Evolutionary conservation across 257 asterid species (phyloP).

Genomic region (Solanum peruvianum): DNA sequence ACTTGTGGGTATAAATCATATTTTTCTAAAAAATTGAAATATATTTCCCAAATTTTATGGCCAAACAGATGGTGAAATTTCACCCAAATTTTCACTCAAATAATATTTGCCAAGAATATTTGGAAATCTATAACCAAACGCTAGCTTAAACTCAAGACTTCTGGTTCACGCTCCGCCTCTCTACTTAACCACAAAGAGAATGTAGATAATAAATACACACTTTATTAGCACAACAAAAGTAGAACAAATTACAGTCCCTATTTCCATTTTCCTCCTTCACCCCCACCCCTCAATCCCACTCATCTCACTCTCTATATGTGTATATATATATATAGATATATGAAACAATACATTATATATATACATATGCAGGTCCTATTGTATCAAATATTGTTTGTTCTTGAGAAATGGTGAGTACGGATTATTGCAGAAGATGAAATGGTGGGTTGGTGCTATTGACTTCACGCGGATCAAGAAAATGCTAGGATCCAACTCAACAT

Average conservation of each 20-base stretch:
- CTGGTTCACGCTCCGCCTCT: too few relatives aligned
- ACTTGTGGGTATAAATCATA: too few relatives aligned
- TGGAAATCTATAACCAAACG: too few relatives aligned
- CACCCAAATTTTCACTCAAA: too few relatives aligned
- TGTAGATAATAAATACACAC: background rate
- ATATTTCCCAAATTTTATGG: too few relatives aligned
- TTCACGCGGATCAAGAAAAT: slow-evolving; percentile 36
- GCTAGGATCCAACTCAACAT: slow-evolving; percentile 15
- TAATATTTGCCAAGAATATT: too few relatives aligned
- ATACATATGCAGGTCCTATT: background rate
- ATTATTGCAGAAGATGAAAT: slow-evolving; percentile 3
- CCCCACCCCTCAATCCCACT: background rate
- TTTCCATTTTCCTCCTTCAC: background rate
- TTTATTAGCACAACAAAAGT: background rate
- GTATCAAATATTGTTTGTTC: background rate
- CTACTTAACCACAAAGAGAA: background rate
- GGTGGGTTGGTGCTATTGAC: slow-evolving; percentile 12
- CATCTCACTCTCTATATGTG: background rate
- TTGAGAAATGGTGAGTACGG: slow-evolving; percentile 1
- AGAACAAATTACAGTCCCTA: background rate
- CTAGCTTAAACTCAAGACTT: too few relatives aligned
- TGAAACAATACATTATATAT: background rate
- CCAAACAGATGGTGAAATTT: too few relatives aligned
- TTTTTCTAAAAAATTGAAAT: too few relatives aligned
- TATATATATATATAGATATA: background rate